Percentiles rank a stretch among this genome's conserved stretches.
phyloP scores from a whole-genome alignment of 2,329 filamentous ascomycete species.

The Colletotrichum horii region DNA sequence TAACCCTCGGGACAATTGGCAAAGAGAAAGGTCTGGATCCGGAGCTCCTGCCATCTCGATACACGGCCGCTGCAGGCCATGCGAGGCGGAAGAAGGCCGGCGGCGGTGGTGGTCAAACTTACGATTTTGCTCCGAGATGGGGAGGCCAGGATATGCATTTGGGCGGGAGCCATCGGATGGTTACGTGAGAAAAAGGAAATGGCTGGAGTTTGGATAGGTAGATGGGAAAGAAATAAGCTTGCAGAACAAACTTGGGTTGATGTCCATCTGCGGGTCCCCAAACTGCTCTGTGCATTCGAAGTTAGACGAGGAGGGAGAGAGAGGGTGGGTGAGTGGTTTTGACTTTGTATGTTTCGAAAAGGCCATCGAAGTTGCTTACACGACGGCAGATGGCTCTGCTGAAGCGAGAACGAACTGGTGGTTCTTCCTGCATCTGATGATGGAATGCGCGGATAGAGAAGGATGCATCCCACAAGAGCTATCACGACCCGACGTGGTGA shows the following conservation, averaged over 20 bases:
- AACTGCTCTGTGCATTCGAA: not conserved
- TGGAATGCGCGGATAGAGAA: not conserved
- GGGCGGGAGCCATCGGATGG: not conserved
- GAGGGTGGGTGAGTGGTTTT: not conserved
- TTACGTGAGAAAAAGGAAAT: not conserved
- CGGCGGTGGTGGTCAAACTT: slow-evolving; percentile 3
- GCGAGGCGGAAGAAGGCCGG: not conserved
- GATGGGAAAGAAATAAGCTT: not conserved
- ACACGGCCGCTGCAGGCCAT: not conserved
- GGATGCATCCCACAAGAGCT: not conserved
- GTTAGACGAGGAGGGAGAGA: not conserved
- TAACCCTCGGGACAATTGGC: not conserved
- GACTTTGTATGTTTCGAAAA: not conserved
- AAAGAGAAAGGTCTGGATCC: not conserved
- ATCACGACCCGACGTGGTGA: not conserved
- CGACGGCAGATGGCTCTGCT: not conserved
- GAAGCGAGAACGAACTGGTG: not conserved
- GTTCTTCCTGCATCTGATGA: not conserved
- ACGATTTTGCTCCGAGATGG: slow-evolving; percentile 1
- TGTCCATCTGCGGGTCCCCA: not conserved
- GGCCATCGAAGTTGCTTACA: not conserved
- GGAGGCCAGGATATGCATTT: not conserved
- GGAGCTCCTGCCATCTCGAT: slow-evolving; percentile 3
- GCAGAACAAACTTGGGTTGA: slow-evolving; percentile 10
- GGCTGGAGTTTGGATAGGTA: not conserved